Evolutionary conservation across 306 rosid species (phyloP).

Genomic region (Ceratonia siliqua): DNA sequence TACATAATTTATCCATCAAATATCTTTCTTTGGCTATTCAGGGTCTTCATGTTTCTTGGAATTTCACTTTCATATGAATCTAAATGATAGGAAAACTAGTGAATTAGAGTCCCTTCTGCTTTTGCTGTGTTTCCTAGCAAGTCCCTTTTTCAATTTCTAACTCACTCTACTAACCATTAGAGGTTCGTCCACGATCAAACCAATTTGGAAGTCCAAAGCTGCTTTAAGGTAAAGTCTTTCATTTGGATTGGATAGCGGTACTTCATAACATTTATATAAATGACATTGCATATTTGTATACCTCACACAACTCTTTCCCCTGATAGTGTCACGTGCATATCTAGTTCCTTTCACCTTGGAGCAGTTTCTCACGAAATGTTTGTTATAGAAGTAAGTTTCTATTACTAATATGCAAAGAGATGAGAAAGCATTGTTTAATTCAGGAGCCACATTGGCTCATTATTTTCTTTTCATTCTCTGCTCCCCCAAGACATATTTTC

Average conservation of each 20-base stretch:
- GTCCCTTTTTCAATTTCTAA: neutral
- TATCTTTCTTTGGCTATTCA: neutral
- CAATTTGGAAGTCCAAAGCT: neutral
- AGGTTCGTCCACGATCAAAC: neutral
- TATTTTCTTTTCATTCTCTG: neutral
- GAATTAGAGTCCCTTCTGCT: neutral
- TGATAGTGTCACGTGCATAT: neutral
- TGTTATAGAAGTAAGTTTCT: neutral
- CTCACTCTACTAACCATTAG: neutral
- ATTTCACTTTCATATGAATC: neutral
- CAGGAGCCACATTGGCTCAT: neutral
- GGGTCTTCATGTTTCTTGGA: neutral
- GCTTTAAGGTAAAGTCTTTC: neutral
- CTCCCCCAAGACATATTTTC: neutral
- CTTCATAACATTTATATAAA: neutral
- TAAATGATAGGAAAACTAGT: neutral
- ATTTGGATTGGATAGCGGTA: neutral
- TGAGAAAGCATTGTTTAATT: neutral
- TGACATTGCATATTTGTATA: neutral
- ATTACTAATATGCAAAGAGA: neutral
- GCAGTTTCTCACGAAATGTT: neutral
- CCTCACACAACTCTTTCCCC: neutral
- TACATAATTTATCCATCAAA: neutral
- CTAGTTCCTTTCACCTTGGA: neutral
- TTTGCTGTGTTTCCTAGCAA: neutral